Percentiles rank a stretch among this genome's conserved stretches.
Evolutionary conservation across 169 alveolate genomes (phyloP).

Genomic region (Plasmodium billcollinsi): DNA sequence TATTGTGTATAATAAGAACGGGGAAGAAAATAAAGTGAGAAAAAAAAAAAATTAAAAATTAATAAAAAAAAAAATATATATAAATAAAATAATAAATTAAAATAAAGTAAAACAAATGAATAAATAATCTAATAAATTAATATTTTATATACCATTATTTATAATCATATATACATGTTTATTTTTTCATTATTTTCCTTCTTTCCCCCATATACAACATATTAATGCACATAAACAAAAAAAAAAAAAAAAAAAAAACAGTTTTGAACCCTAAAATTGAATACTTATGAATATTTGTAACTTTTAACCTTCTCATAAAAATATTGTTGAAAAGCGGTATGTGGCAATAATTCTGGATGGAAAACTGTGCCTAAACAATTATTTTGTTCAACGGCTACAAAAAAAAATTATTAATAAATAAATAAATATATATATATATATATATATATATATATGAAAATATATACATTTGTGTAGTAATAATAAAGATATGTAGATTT

Average conservation of each 20-base stretch:
- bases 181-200: too few species aligned
- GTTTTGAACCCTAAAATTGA: not conserved
- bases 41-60: too few species aligned
- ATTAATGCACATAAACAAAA: not conserved
- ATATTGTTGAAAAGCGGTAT: slow-evolving; percentile 45
- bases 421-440: not conserved
- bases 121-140: too few species aligned
- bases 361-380: slow-evolving; percentile 60
- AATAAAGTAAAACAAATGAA: too few species aligned
- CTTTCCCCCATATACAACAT: too few species aligned
- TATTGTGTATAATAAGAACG: too few species aligned
- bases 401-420: slow-evolving; percentile 1
- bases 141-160: too few species aligned
- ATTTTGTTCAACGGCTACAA: slow-evolving; percentile 60
- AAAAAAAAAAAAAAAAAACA: not conserved
- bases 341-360: slow-evolving; percentile 72
- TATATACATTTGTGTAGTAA: not conserved
- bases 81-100: too few species aligned
- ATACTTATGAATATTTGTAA: not conserved
- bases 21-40: too few species aligned
- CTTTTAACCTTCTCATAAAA: slow-evolving; percentile 58
- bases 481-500: not conserved
- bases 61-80: too few species aligned
- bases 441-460: not conserved
- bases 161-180: too few species aligned